phyloP scores from a whole-genome alignment of 495 filamentous ascomycete species.

The Trichocladium antarcticum region DNA sequence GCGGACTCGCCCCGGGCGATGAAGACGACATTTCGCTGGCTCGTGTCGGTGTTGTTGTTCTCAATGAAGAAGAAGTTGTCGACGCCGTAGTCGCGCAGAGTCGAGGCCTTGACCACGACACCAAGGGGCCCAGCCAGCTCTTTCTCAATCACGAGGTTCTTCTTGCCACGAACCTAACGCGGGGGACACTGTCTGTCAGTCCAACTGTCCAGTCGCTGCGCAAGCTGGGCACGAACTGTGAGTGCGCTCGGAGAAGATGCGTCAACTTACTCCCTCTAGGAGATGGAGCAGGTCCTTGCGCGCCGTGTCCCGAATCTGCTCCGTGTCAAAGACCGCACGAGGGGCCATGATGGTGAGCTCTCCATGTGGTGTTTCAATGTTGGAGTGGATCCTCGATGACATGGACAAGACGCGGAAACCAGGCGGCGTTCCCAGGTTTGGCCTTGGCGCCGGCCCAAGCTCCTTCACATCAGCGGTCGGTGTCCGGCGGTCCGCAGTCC shows the following conservation, averaged over 20 bases:
- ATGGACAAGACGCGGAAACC: no score
- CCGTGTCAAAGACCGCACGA: constrained; percentile 63
- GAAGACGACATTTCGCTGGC: constrained; percentile 92
- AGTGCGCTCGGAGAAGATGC: constrained; percentile 6
- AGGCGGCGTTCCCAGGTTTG: background rate
- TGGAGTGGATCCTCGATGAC: background rate
- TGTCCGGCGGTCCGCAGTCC: background rate
- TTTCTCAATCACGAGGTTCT: constrained; percentile 91
- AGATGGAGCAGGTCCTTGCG: constrained; percentile 76
- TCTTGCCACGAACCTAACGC: constrained; percentile 97
- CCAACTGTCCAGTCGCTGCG: constrained; percentile 13
- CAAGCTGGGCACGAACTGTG: background rate
- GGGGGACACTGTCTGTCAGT: constrained; percentile 24
- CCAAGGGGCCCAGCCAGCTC: constrained; percentile 80
- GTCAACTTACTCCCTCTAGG: constrained; percentile 79
- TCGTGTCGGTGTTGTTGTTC: constrained; percentile 82
- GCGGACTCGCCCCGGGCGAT: constrained; percentile 80
- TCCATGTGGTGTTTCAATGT: constrained; percentile 30
- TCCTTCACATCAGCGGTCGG: background rate
- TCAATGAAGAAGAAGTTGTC: constrained; percentile 93
- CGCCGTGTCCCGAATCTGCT: constrained; percentile 70
- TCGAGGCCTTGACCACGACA: constrained; percentile 86
- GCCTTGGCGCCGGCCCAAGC: constrained; percentile 11
- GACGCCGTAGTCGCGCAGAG: constrained; percentile 75
- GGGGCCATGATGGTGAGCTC: constrained; percentile 49